Evolutionary conservation across 225 moss, liverwort and hornwort genomes (phyloP), one percentile per base, ranked within the genome.

Genomic region (Antitrichia curtipendula): DNA sequence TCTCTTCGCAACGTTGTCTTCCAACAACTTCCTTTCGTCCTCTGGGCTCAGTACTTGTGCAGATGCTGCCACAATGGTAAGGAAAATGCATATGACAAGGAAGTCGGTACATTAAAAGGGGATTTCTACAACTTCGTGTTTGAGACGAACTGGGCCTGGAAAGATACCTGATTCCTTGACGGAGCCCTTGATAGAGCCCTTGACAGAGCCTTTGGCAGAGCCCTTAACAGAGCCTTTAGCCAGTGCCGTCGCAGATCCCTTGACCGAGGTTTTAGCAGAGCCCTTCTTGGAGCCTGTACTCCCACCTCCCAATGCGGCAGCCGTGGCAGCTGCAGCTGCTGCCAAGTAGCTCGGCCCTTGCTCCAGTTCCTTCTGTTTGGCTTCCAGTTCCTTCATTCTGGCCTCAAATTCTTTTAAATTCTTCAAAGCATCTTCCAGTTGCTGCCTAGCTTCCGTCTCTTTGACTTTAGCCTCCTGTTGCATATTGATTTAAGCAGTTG

Each of bases 1-100:
- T 11, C 88, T 86, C 45, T 89, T 91, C 24, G 79, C 79, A 43
- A 93, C 84, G 41, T 88, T 88, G 54, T 93, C 93, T 80, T 96
- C 93, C 29, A 94, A 74, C 53, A 91, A 50, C 80, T 94, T 95
- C 56, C 85, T 91, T 77, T 97, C 95, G 53, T 93, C 90, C 25
- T 91, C 86, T 72, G 91, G 75, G 83, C 75, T 91, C 11, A 93
- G 40, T 49, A 57, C 66, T 78, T 84, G 86, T 65, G 65, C 31
- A 86, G 68, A 84, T 70, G 84, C 91, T 94, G 80, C 52, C 54
- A 86, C 10, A 83, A 85, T 60, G 64, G 38, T n/a, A 81, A 25
- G 14, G 56, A 71, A 64, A 82, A 68, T 41, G 56, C 2, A 75
- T 32, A 45, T 29, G 54, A 68, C 43, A 84, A 56, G 31, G 43